Evolutionary conservation across 176 grass and related monocot species (phyloP).

Genomic region (Juncus effusus): DNA sequence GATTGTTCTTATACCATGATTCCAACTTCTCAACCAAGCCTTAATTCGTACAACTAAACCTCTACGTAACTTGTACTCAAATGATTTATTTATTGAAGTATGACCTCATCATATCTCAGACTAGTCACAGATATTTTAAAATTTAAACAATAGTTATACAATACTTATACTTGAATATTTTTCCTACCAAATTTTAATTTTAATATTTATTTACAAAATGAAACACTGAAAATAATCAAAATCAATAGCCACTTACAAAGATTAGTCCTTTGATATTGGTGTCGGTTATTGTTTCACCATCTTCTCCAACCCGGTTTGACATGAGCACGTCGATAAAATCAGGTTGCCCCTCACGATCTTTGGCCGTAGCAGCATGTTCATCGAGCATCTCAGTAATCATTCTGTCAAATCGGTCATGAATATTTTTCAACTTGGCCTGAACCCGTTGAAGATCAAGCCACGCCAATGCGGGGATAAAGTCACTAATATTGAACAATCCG

Average conservation of each 20-base stretch:
- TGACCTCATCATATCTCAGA: no score
- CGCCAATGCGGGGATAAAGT: slow-evolving; percentile 76
- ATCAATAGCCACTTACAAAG: slow-evolving; percentile 51
- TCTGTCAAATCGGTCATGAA: slow-evolving; percentile 62
- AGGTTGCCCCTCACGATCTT: slow-evolving; percentile 39
- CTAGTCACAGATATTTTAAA: no score
- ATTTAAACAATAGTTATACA: not conserved
- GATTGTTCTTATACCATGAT: slow-evolving; percentile 3
- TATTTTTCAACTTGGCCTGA: slow-evolving; percentile 55
- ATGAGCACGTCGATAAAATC: slow-evolving; percentile 75
- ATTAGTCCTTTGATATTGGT: slow-evolving; percentile 90
- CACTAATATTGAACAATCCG: slow-evolving; percentile 75
- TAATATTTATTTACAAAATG: not conserved
- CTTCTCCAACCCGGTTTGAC: slow-evolving; percentile 37
- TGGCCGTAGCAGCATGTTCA: slow-evolving; percentile 55
- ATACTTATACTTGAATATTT: not conserved
- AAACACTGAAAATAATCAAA: not conserved
- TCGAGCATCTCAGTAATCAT: slow-evolving; percentile 71
- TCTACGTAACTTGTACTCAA: no score
- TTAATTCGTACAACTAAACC: not conserved
- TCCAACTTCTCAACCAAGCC: slow-evolving; percentile 18
- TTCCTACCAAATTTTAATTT: no score
- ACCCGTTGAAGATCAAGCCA: slow-evolving; percentile 77
- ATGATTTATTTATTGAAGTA: no score
- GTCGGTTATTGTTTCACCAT: slow-evolving; percentile 59